phyloP scores from a whole-genome alignment of 1,284 basidiomycete genomes.

The Coniferiporia sulphurascens region DNA sequence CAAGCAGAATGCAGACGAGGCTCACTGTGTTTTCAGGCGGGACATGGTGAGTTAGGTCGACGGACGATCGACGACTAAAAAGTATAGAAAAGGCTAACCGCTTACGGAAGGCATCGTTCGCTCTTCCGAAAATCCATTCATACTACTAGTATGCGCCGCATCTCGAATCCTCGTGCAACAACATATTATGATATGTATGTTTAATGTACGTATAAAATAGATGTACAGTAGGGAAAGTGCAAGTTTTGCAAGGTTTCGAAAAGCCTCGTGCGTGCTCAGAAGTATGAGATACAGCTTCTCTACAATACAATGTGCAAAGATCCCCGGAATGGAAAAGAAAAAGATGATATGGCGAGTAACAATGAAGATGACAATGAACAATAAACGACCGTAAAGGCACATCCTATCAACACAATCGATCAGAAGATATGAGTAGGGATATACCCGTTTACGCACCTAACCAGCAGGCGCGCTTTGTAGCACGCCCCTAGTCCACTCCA shows the following conservation, averaged over 20 bases:
- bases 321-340: background rate
- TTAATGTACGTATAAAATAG: background rate
- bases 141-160: too few relatives aligned
- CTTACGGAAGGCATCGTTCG: background rate
- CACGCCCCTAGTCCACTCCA: too few relatives aligned
- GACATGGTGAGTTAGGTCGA: conserved; percentile 26
- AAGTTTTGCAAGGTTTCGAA: background rate
- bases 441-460: background rate
- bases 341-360: background rate
- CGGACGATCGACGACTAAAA: conserved; percentile 23
- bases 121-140: too few relatives aligned
- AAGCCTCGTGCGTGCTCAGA: background rate
- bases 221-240: background rate
- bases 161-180: too few relatives aligned
- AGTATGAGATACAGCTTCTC: background rate
- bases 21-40: conserved; percentile 61
- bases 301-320: conserved; percentile 8
- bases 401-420: background rate
- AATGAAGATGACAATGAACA: background rate
- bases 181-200: too few relatives aligned
- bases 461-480: background rate
- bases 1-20: conserved; percentile 15
- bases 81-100: background rate
- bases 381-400: background rate
- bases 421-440: background rate